A percentile compares a stretch with the other conserved stretches of the same genome.
phyloP scores from a whole-genome alignment of 2,329 filamentous ascomycete genomes.

The Pseudogymnoascus sp. region DNA sequence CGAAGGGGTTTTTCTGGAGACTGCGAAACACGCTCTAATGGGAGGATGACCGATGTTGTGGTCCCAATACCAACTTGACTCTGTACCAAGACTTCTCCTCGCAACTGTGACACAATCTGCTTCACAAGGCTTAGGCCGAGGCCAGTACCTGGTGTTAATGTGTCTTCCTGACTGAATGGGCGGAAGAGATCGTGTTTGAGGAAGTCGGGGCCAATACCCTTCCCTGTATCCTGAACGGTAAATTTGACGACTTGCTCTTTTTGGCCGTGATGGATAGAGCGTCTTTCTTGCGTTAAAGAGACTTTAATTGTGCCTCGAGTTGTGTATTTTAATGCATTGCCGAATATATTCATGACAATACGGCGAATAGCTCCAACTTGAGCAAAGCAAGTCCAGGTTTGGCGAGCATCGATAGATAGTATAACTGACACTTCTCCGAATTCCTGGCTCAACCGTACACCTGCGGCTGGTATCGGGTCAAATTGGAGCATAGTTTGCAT shows the following conservation, averaged over 20 bases:
- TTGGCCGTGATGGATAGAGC: constrained; percentile 24
- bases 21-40: constrained; percentile 24
- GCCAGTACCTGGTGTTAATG: constrained; percentile 51
- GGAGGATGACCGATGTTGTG: constrained; percentile 32
- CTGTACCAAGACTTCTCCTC: constrained; percentile 51
- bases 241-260: constrained; percentile 49
- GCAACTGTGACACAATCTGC: constrained; percentile 52
- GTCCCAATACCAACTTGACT: constrained; percentile 48
- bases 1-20: background rate
- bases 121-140: constrained; percentile 56
- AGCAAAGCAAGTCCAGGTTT: constrained; percentile 27
- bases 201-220: constrained; percentile 57
- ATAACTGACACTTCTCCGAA: constrained; percentile 32
- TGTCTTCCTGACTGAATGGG: constrained; percentile 49
- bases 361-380: constrained; percentile 22
- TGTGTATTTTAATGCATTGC: constrained; percentile 55
- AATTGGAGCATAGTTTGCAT: constrained; percentile 5
- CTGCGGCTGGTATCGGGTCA: constrained; percentile 20
- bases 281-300: background rate
- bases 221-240: constrained; percentile 66
- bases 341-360: constrained; percentile 53
- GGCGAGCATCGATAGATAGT: constrained; percentile 30
- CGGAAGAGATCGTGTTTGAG: constrained; percentile 52
- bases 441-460: background rate
- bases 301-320: constrained; percentile 42